Base-by-base conservation (phyloP, 2,329 filamentous ascomycete species). In the Drechmeria coniospora region DNA sequence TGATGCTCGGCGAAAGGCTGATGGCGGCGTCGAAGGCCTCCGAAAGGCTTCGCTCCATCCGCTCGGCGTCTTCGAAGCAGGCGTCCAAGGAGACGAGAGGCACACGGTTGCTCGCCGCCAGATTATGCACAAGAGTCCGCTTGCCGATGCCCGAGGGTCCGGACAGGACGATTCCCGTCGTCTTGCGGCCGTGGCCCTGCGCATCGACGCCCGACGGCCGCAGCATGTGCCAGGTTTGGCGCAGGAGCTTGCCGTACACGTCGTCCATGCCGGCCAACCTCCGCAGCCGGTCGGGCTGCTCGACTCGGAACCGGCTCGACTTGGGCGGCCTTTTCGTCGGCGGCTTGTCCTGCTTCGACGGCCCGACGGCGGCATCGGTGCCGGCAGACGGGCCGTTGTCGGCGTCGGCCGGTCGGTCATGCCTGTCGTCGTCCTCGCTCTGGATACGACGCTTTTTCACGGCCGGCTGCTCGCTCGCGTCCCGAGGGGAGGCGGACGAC, bases 131-230 rank as follows among this genome's bases (percentile, higher is more conserved):
- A 25, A 87, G 67, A 47, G 81, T 74, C 0, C 74, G 82, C 49
- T 92, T 90, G 36, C 82, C 82, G 36, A 79, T 83, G 12, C 81
- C 81, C 1, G 78, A 71, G 1, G 82, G 82, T 0, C 82, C 82
- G 40, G 86, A 79, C 2, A 92, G 54, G 3, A 90, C 51, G 11
- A 90, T 71, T 27, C 80, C 80, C 0, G 42, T 32, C 0, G 33
- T 29, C 12, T n/a, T 6, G 4, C 32, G 32, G 9, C 24, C 13
- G 7, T 33, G 6, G n/a, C n/a, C n/a, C n/a, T n/a, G n/a, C n/a
- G n/a, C n/a, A n/a, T n/a, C n/a, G n/a, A n/a, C n/a, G n/a, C 42
- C 37, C 3, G 43, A 38, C 9, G 27, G 27, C 28, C 39, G 42
- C 10, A 54, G 27, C 0, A 39, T 11, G 4, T 17, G 25, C 2